Evolutionary conservation across 2,329 filamentous ascomycete species (phyloP).

Genomic region (Colletotrichum sp.): DNA sequence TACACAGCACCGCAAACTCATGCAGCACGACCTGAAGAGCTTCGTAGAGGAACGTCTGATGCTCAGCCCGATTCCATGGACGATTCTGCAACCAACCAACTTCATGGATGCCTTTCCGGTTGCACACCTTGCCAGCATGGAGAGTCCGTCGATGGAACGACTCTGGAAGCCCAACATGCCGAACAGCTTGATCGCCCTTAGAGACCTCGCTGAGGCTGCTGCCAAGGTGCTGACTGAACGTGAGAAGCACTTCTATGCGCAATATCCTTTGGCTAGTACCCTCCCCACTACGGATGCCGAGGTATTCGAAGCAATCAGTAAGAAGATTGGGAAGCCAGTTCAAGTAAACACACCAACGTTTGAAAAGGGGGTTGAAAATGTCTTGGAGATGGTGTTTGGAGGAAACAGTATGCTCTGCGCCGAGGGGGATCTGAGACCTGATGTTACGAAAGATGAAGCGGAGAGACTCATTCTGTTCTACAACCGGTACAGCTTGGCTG

Average conservation of each 20-base stretch:
- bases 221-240: background rate
- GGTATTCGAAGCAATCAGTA: background rate
- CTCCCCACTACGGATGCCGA: background rate
- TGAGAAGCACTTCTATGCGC: background rate
- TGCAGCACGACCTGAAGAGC: background rate
- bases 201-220: background rate
- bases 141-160: background rate
- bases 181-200: background rate
- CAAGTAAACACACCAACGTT: background rate
- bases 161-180: background rate
- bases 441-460: background rate
- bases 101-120: background rate
- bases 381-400: background rate
- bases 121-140: background rate
- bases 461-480: background rate
- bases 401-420: background rate
- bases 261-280: background rate
- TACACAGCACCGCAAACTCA: background rate
- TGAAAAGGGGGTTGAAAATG: background rate
- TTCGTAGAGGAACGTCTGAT: background rate
- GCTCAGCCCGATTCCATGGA: background rate
- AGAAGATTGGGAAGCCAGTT: background rate
- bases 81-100: background rate
- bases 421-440: background rate
- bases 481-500: background rate